phyloP scores from a whole-genome alignment of 345 rosid genomes.

The Sisymbrium altissimum region DNA sequence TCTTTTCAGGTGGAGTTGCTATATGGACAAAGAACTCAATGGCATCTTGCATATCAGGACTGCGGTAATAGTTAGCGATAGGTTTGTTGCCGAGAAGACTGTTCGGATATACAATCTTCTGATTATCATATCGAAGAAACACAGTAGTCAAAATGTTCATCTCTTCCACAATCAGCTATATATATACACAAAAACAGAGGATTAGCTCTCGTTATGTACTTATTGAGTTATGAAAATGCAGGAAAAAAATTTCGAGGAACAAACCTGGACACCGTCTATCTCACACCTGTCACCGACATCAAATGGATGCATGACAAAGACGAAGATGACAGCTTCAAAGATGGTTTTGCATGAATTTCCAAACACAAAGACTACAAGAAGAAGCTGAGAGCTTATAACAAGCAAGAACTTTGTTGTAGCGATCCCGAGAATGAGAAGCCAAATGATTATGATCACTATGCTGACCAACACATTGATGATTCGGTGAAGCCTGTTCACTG shows the following conservation, averaged over 20 bases:
- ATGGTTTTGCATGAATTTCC: constrained; percentile 84
- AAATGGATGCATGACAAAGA: constrained; percentile 84
- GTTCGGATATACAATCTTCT: constrained; percentile 63
- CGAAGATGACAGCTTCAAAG: constrained; percentile 79
- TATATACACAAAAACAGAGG: constrained; percentile 1
- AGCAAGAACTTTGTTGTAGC: constrained; percentile 75
- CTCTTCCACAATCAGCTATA: constrained; percentile 90
- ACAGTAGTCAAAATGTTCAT: constrained; percentile 87
- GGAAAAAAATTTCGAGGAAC: not conserved
- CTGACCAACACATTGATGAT: constrained; percentile 52
- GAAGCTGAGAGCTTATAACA: constrained; percentile 74
- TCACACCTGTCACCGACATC: constrained; percentile 93
- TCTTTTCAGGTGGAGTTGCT: constrained; percentile 69
- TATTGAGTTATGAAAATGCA: not conserved
- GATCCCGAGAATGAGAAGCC: constrained; percentile 79
- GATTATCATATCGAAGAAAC: constrained; percentile 82
- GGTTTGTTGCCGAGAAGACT: constrained; percentile 66
- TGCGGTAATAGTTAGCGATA: constrained; percentile 75
- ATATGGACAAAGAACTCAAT: constrained; percentile 79
- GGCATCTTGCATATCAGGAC: constrained; percentile 88
- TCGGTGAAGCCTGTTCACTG: constrained; percentile 79
- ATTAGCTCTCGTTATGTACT: not conserved
- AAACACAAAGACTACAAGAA: constrained; percentile 70
- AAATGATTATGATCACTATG: constrained; percentile 53
- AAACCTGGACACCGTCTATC: constrained; percentile 74